Evolutionary conservation across 2,329 filamentous ascomycete species (phyloP), one percentile per base, ranked within the genome.

Genomic region (Myriosclerotinia scirpicola): DNA sequence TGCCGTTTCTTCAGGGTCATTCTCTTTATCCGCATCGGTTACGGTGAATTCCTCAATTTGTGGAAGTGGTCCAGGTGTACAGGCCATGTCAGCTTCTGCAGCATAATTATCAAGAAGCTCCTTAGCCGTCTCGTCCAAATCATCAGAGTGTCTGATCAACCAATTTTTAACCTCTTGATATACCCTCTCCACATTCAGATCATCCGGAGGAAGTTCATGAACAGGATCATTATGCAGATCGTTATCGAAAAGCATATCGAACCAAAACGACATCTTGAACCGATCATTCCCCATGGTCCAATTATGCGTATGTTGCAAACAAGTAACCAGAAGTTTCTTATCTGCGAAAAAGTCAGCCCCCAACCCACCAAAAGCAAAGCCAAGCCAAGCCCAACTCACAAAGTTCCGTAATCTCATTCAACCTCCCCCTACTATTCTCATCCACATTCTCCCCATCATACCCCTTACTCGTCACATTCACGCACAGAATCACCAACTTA

Each of bases 181-280:
- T n/a, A 87, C 85, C 38, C 84, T 77, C 54, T 85, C 81, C 12
- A 84, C 80, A 38, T 83, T 81, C 68, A 87, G 84, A 9, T 82
- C 82, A 67, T 77, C 76, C 5, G 71, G 72, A 14, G 81, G 80
- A 54, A 81, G 80, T 64, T 86, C 83, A 40, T 80, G 78, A n/a
- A 83, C 77, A 2, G 78, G 78, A 66, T 87, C 84, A 48, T 85
- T 82, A 2, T 82, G 80, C 38, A 76, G 61, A 40, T 86, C 79
- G 52, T 83, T 85, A 64, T 89, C 86, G 65, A 88, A 88, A 9
- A 90, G 77, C 38, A 89, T 85, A 64, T 87, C 85, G 66, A 84
- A 85, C 87, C 87, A 90, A 68, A 90, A 89, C 0, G 84, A 82
- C 85, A 89, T 89, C 75, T 90, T 90, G 76, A 89, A 89, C 46